Percentiles rank a stretch among this genome's conserved stretches.
Evolutionary conservation across 495 filamentous ascomycete genomes (phyloP).

Genomic region (Aspergillus hancockii): DNA sequence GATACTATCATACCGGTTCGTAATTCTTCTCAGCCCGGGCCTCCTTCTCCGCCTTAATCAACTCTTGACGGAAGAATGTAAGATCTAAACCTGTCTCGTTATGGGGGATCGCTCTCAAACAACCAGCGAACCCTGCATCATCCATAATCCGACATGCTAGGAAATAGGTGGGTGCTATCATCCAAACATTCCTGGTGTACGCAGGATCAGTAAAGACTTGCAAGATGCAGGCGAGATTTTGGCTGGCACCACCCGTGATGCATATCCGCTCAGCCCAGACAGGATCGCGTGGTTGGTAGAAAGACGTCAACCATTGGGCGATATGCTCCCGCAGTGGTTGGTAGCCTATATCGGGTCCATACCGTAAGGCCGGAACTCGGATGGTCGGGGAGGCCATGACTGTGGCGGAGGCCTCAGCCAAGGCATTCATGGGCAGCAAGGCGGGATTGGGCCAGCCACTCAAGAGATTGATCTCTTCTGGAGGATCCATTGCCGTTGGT

Average conservation of each 20-base stretch:
- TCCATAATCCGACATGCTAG: slow-evolving; percentile 77
- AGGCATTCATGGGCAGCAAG: slow-evolving; percentile 63
- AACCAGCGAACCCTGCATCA: slow-evolving; percentile 67
- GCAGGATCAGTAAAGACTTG: slow-evolving; percentile 74
- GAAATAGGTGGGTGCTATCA: slow-evolving; percentile 78
- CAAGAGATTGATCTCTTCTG: slow-evolving; percentile 61
- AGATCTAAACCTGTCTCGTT: slow-evolving; percentile 75
- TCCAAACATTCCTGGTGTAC: slow-evolving; percentile 75
- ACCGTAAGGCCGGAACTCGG: slow-evolving; percentile 61
- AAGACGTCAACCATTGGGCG: slow-evolving; percentile 65
- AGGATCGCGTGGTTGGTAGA: slow-evolving; percentile 53
- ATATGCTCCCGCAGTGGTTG: slow-evolving; percentile 61
- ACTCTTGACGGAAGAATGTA: slow-evolving; percentile 51
- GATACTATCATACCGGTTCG: slow-evolving; percentile 36
- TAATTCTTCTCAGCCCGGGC: slow-evolving; percentile 31
- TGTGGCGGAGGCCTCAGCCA: slow-evolving; percentile 54
- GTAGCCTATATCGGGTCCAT: slow-evolving; percentile 79
- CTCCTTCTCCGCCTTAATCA: slow-evolving; percentile 38
- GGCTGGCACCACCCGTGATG: slow-evolving; percentile 79
- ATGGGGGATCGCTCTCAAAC: slow-evolving; percentile 67
- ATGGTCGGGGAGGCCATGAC: slow-evolving; percentile 61
- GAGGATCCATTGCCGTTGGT: slow-evolving; percentile 8
- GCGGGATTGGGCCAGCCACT: slow-evolving; percentile 70
- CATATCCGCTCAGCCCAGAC: slow-evolving; percentile 62
- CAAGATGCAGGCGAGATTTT: slow-evolving; percentile 72